phyloP scores from a whole-genome alignment of 129 eudicot species.

The Tagetes erecta region DNA sequence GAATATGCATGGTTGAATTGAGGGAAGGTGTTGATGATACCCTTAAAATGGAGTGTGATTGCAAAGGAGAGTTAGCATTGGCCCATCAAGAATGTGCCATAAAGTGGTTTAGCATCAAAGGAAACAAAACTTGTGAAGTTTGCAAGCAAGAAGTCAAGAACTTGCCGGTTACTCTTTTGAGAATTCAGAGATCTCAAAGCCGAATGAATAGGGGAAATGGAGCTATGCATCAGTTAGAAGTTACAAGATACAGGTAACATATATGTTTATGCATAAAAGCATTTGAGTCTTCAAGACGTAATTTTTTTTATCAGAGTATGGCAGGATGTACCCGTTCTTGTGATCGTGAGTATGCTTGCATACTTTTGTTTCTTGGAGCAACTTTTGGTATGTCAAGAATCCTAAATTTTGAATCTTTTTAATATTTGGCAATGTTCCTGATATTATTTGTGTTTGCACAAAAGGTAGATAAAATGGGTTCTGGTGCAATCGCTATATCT shows the following conservation, averaged over 20 bases:
- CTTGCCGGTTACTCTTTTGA: constrained; percentile 82
- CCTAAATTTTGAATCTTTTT: neutral
- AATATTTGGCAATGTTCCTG: neutral
- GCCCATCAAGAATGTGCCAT: constrained; percentile 93
- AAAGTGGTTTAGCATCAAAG: constrained; percentile 95
- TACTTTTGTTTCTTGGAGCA: constrained; percentile 97
- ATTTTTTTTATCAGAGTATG: constrained; percentile 58
- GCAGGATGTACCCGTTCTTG: constrained; percentile 94
- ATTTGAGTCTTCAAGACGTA: constrained; percentile 2
- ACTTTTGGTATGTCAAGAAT: constrained; percentile 68
- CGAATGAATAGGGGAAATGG: constrained; percentile 47
- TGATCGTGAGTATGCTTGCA: constrained; percentile 93
- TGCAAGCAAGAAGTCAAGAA: constrained; percentile 91
- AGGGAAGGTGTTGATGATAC: constrained; percentile 82
- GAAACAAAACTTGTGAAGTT: constrained; percentile 94
- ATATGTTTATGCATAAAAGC: neutral
- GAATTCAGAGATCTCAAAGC: constrained; percentile 57
- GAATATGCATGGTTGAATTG: constrained; percentile 90
- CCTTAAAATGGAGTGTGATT: constrained; percentile 90
- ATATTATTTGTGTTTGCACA: constrained; percentile 20
- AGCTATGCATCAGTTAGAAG: constrained; percentile 42
- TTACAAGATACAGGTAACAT: constrained; percentile 62
- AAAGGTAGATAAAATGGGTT: constrained; percentile 68
- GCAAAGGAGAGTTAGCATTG: constrained; percentile 93
- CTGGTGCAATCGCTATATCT: constrained; percentile 90